phyloP scores from a whole-genome alignment of 257 asterid genomes.

The Rauvolfia tetraphylla region DNA sequence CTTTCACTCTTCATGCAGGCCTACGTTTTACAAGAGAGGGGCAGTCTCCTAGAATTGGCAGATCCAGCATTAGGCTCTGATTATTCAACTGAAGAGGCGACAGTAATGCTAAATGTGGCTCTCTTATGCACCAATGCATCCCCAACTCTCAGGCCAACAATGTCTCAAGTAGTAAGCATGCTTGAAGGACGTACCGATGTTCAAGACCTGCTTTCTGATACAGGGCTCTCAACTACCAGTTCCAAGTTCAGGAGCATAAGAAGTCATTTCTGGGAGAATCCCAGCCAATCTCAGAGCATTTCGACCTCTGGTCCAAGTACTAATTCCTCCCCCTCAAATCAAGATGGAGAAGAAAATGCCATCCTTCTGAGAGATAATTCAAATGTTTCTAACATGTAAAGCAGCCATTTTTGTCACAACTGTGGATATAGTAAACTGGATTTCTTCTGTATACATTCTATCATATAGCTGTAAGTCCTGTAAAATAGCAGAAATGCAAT shows the following conservation, averaged over 20 bases:
- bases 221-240: slow-evolving; percentile 53
- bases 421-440: background rate
- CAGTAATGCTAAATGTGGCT: slow-evolving; percentile 64
- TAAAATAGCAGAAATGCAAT: background rate
- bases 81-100: slow-evolving; percentile 64
- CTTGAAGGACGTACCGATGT: slow-evolving; percentile 79
- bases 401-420: background rate
- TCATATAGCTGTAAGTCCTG: background rate
- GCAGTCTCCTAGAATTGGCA: slow-evolving; percentile 62
- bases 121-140: slow-evolving; percentile 80
- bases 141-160: slow-evolving; percentile 76
- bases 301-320: slow-evolving; percentile 43
- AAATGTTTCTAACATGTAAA: slow-evolving; percentile 7
- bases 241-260: slow-evolving; percentile 59
- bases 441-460: background rate
- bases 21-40: slow-evolving; percentile 76
- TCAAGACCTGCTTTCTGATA: slow-evolving; percentile 75
- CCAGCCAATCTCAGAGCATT: slow-evolving; percentile 50
- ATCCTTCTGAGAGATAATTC: slow-evolving; percentile 20
- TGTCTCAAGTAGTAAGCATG: slow-evolving; percentile 95
- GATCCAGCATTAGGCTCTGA: slow-evolving; percentile 69
- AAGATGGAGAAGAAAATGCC: slow-evolving; percentile 32
- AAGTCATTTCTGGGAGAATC: slow-evolving; percentile 83
- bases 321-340: slow-evolving; percentile 45
- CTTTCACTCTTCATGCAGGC: slow-evolving; percentile 42